Conservation (phyloP, 2,329 filamentous ascomycete species). For the Grosmannia penicillata region DNA sequence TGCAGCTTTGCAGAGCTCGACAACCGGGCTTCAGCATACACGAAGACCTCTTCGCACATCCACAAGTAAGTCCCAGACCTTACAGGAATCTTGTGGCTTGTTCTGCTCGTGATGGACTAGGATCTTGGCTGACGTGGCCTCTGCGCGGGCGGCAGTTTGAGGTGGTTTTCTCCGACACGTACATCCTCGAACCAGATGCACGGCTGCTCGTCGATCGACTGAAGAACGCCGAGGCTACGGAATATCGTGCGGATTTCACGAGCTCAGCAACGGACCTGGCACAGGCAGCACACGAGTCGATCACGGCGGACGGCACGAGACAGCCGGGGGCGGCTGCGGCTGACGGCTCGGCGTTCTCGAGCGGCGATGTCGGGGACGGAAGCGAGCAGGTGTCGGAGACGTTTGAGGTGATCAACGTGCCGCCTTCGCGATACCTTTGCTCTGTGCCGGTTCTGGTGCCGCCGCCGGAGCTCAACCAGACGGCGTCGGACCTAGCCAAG, state of each 20-base stretch:
- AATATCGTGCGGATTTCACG: conserved; percentile 25
- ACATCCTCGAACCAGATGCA: conserved; percentile 57
- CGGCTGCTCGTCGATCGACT: conserved; percentile 37
- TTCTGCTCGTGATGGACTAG: too few species aligned
- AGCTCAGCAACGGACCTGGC: conserved; percentile 25
- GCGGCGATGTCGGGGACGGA: conserved; percentile 16
- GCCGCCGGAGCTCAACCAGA: conserved; percentile 42
- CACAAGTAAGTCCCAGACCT: too few species aligned
- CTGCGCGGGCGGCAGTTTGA: conserved; percentile 48
- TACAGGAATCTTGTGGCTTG: too few species aligned
- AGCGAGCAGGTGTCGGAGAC: conserved; percentile 23
- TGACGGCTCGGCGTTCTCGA: conserved; percentile 14
- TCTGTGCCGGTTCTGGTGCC: conserved; percentile 59
- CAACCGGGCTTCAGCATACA: conserved; percentile 63
- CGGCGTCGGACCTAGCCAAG: conserved; percentile 50
- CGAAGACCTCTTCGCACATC: conserved; percentile 75
- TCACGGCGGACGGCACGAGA: conserved; percentile 14
- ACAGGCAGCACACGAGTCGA: conserved; percentile 20
- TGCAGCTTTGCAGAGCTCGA: conserved; percentile 31
- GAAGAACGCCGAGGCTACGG: conserved; percentile 15
- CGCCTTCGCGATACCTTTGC: conserved; percentile 65
- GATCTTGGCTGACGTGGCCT: not conserved
- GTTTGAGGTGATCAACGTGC: conserved; percentile 64
- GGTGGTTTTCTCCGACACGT: conserved; percentile 58
- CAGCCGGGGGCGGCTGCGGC: conserved; percentile 1